Evolutionary conservation across 208 protist species (phyloP).

Genomic region (Phytomonas francai): DNA sequence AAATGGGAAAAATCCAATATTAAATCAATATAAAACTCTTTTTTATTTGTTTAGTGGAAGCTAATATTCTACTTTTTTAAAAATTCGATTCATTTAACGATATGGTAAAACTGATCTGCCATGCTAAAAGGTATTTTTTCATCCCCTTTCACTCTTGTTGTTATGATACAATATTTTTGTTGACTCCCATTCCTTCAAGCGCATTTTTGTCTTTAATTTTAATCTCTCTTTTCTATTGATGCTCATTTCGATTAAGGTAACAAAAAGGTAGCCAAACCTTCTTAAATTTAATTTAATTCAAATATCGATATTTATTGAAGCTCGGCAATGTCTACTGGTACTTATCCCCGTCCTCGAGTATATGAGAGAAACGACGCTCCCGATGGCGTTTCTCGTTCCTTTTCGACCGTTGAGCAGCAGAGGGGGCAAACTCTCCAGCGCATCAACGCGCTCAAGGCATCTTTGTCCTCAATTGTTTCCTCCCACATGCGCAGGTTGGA

Average conservation of each 20-base stretch:
- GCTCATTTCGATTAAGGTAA: neutral
- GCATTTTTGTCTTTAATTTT: neutral
- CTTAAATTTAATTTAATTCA: neutral
- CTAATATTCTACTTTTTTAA: neutral
- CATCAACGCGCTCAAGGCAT: conserved; percentile 18
- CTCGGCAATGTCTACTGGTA: neutral
- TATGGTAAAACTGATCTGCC: neutral
- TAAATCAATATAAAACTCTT: neutral
- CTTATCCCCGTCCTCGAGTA: neutral
- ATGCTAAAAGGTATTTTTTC: neutral
- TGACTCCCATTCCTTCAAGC: neutral
- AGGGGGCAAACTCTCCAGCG: conserved; percentile 12
- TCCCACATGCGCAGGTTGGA: conserved; percentile 4
- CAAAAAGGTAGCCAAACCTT: neutral
- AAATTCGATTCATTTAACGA: neutral
- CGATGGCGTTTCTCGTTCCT: neutral
- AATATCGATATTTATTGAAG: neutral
- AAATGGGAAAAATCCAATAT: neutral
- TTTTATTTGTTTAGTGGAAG: neutral
- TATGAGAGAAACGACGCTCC: neutral
- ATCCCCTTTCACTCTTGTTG: neutral
- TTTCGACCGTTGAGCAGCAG: neutral
- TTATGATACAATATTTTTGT: neutral
- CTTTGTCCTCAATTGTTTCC: conserved; percentile 22
- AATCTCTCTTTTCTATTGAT: neutral